phyloP scores from a whole-genome alignment of 306 rosid genomes.

The Pyrus betulifolia region DNA sequence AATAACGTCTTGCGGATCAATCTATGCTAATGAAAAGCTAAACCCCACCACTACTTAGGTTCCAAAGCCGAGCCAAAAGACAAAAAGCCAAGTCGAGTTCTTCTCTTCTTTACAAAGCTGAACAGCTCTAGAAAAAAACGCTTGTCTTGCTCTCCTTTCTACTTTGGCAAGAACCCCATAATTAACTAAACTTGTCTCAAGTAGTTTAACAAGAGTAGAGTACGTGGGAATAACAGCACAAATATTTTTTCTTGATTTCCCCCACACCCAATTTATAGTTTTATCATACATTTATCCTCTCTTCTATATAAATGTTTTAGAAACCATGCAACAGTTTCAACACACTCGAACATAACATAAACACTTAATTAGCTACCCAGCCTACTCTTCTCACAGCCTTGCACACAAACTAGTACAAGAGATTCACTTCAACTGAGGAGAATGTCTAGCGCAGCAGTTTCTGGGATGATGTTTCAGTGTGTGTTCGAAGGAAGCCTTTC shows the following conservation, averaged over 20 bases:
- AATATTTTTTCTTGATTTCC: neutral
- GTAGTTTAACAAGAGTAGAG: too few relatives aligned
- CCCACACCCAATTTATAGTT: neutral
- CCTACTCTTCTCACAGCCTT: neutral
- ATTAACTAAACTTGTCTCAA: too few relatives aligned
- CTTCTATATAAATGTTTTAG: neutral
- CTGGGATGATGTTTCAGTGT: constrained; percentile 29
- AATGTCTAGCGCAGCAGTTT: constrained; percentile 34
- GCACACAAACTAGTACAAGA: neutral
- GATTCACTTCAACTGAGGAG: neutral
- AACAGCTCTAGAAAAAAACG: neutral
- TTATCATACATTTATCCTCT: too few relatives aligned
- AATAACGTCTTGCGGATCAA: neutral
- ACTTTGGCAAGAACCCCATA: constrained; percentile 3
- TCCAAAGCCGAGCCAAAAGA: neutral
- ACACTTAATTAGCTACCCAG: neutral
- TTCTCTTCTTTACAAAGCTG: neutral
- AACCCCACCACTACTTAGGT: neutral
- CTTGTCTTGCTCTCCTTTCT: neutral
- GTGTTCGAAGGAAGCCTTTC: constrained; percentile 58
- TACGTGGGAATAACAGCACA: neutral
- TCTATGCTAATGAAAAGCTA: neutral
- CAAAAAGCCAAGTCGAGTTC: neutral
- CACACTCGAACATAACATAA: neutral
- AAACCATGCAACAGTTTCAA: constrained; percentile 4